Evolutionary conservation across 257 asterid genomes (phyloP), one percentile per base, ranked within the genome.

Genomic region (Solanum chmielewskii): DNA sequence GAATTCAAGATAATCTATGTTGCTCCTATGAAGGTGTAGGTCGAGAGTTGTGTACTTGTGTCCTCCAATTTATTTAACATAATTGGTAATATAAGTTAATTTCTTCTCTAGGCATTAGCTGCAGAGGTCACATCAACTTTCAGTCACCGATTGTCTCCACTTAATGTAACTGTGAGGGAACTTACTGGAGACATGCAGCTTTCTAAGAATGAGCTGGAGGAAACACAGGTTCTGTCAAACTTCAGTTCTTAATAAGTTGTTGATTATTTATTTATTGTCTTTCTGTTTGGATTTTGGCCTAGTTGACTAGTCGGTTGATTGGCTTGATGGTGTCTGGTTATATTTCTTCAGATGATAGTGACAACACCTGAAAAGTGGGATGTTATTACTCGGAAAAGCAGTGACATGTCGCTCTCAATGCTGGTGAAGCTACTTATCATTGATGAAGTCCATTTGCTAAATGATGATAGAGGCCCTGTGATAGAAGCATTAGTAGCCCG

Each of bases 281-380:
- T 44, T 60, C 74, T 80, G 56, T 78, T 49, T 80, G 69, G 85
- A 80, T 80, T 29, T 6, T 29, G 69, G 44, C 42, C 69, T 80
- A 49, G 29, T 49, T 80, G 85, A 45, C 29, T 78, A 60, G 68
- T 49, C 7, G 18, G 62, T 47, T 80, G 85, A 49, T 47, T 80
- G 85, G 69, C 29, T 80, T 80, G 69, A 80, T 80, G 44, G 68
- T 29, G 29, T 29, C 37, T 80, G 85, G 39, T 49, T 76, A 85
- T 90, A 37, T 88, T 87, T 90, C 88, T 87, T 90, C 91, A 97
- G 99, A 97, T 97, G 99, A 97, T 97, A 85, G 99, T 97, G 90
- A 97, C 99, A 45, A 97, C 99, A 66, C 99, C 99, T 62, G 99
- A 97, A 91, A 97, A 97, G 92, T 97, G 99, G 99, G 99, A 97